These are phyloP conservation scores for Blastobotrys malaysiensis DNA, from an alignment of 1,139 yeast genomes.

Conservation along the genomic window DNA sequence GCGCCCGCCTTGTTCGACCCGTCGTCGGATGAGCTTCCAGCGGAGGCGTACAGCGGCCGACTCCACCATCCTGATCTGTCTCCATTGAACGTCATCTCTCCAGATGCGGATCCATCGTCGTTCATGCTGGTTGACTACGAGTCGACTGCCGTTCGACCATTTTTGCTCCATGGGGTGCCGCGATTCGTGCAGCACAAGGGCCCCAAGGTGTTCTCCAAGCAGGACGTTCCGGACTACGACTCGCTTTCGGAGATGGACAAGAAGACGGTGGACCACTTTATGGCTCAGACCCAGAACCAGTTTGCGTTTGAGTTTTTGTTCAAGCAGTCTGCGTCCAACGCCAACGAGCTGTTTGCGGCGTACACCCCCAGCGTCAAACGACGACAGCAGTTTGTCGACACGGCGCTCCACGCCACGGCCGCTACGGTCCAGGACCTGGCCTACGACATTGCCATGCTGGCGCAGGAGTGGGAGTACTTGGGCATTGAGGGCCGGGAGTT, in stretches of 20 bases:
- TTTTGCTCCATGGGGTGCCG: slow-evolving; percentile 71
- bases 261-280: slow-evolving; percentile 78
- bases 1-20: slow-evolving; percentile 45
- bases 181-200: slow-evolving; percentile 82
- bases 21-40: slow-evolving; percentile 19
- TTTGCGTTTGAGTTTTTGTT: slow-evolving; percentile 77
- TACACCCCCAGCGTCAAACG: slow-evolving; percentile 37
- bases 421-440: slow-evolving; percentile 62
- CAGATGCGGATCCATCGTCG: slow-evolving; percentile 30
- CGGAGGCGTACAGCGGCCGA: slow-evolving; percentile 62
- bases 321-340: slow-evolving; percentile 41
- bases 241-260: slow-evolving; percentile 65
- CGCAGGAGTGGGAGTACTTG: slow-evolving; percentile 47
- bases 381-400: slow-evolving; percentile 34
- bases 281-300: slow-evolving; percentile 85
- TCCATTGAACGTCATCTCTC: slow-evolving; percentile 74
- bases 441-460: slow-evolving; percentile 69
- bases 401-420: slow-evolving; percentile 61
- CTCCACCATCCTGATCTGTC: slow-evolving; percentile 78
- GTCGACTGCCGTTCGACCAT: slow-evolving; percentile 73
- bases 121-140: slow-evolving; percentile 74
- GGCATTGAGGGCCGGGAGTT: slow-evolving; percentile 36
- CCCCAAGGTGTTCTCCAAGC: slow-evolving; percentile 70
- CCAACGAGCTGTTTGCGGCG: slow-evolving; percentile 59
- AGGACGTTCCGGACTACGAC: slow-evolving; percentile 68